These are phyloP conservation scores for Diaporthe citrichinensis DNA, from an alignment of 2,329 filamentous ascomycete genomes.

Conservation along the genomic window DNA sequence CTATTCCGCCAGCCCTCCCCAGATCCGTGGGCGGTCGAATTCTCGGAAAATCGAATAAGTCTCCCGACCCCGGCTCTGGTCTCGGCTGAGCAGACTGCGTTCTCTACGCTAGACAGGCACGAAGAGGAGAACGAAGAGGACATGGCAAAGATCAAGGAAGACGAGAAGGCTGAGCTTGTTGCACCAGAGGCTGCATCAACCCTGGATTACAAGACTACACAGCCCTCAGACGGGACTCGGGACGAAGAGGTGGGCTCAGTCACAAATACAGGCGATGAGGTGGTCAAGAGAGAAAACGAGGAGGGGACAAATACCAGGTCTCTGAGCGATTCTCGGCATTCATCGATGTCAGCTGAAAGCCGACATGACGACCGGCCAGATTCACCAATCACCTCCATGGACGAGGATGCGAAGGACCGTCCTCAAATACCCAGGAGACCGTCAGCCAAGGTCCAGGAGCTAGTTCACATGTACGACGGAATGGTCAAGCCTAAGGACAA, in stretches of 20 bases:
- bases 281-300: not conserved
- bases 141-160: not conserved
- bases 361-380: slow-evolving; percentile 54
- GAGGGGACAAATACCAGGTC: slow-evolving; percentile 23
- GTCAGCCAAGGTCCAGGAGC: slow-evolving; percentile 63
- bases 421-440: slow-evolving; percentile 48
- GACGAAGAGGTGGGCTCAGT: not conserved
- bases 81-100: slow-evolving; percentile 39
- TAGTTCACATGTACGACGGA: slow-evolving; percentile 66
- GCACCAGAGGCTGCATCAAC: not conserved
- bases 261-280: not conserved
- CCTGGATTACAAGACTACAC: not conserved
- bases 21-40: slow-evolving; percentile 58
- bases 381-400: slow-evolving; percentile 61
- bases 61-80: slow-evolving; percentile 36
- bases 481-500: slow-evolving; percentile 49
- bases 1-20: slow-evolving; percentile 53
- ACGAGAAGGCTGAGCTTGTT: not conserved
- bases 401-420: slow-evolving; percentile 54
- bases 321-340: slow-evolving; percentile 37
- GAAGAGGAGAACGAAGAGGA: slow-evolving; percentile 37
- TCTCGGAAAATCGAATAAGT: slow-evolving; percentile 43
- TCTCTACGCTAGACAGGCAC: slow-evolving; percentile 38
- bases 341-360: slow-evolving; percentile 47
- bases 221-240: not conserved